phyloP scores from a whole-genome alignment of 345 rosid species.

The Cardamine resedifolia region DNA sequence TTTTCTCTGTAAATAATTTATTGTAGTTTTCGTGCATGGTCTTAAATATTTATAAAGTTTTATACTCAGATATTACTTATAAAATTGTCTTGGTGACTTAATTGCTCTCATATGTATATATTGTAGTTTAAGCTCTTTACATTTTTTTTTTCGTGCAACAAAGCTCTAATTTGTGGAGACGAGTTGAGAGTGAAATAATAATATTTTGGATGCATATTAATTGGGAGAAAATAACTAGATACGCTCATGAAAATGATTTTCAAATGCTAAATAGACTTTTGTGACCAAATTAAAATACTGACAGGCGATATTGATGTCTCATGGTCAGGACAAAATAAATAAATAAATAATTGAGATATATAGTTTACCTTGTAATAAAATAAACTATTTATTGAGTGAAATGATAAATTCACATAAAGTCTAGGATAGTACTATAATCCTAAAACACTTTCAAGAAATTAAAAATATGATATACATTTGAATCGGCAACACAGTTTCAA shows the following conservation, averaged over 20 bases:
- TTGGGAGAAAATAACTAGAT: slow-evolving; percentile 1
- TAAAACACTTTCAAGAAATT: not conserved
- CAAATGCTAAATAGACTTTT: slow-evolving; percentile 19
- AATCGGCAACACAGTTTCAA: not conserved
- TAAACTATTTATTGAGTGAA: not conserved
- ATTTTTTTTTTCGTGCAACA: not conserved
- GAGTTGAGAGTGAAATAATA: not conserved
- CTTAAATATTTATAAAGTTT: not conserved
- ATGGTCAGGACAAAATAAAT: not conserved
- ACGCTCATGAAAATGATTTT: slow-evolving; percentile 14
- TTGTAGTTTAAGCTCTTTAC: not conserved
- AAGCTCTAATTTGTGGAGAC: slow-evolving; percentile 4
- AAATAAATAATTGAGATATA: not conserved
- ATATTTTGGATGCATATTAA: not conserved
- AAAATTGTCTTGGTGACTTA: not conserved
- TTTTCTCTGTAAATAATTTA: not conserved
- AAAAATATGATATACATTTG: not conserved
- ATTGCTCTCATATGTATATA: not conserved
- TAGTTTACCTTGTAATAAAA: not conserved
- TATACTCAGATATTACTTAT: not conserved
- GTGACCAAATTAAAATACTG: slow-evolving; percentile 26
- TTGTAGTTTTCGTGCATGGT: not conserved
- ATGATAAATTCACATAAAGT: not conserved
- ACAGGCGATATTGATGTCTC: slow-evolving; percentile 21
- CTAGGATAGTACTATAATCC: not conserved